Conservation (phyloP, 768 basidiomycete species). For the Kwoniella bestiolae region DNA sequence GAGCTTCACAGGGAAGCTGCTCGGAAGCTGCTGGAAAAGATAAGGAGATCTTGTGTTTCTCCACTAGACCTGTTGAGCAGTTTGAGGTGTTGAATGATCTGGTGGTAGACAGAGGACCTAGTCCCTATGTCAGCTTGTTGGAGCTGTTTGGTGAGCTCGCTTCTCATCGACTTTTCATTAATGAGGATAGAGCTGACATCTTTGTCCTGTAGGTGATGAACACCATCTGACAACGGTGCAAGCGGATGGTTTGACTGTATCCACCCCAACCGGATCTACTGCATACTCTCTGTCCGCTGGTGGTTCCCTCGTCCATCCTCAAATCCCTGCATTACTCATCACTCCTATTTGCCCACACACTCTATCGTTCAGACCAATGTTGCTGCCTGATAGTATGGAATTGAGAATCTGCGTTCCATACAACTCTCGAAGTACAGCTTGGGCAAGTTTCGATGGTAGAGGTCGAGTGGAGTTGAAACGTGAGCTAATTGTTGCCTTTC, state of each 20-base stretch:
- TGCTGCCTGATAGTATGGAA: conserved; percentile 97
- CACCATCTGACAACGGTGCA: conserved; percentile 99
- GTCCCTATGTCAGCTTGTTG: conserved; percentile 92
- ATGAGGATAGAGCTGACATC: not conserved
- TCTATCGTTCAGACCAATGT: conserved; percentile 97
- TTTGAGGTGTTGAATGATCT: conserved; percentile 98
- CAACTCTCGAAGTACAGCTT: conserved; percentile 96
- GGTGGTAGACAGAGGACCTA: conserved; percentile 96
- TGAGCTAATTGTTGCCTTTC: conserved; percentile 60
- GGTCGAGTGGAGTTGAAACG: conserved; percentile 95
- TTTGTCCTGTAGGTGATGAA: conserved; percentile 74
- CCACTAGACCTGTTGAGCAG: conserved; percentile 89
- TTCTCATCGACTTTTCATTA: not conserved
- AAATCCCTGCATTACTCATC: conserved; percentile 93
- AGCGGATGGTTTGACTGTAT: conserved; percentile 91
- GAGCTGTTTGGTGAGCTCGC: conserved; percentile 85
- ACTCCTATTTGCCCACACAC: conserved; percentile 99
- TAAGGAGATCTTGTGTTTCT: conserved; percentile 97
- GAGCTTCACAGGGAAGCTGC: conserved; percentile 14
- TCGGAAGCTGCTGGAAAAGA: conserved; percentile 64
- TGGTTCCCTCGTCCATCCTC: conserved; percentile 95
- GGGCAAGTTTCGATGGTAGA: conserved; percentile 98
- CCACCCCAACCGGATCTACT: conserved; percentile 96
- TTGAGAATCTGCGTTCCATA: conserved; percentile 98
- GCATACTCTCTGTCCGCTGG: conserved; percentile 99